Evolutionary conservation across 1,284 basidiomycete species (phyloP), one percentile per base, ranked within the genome.

Genomic region (Trichosporon ovoides): DNA sequence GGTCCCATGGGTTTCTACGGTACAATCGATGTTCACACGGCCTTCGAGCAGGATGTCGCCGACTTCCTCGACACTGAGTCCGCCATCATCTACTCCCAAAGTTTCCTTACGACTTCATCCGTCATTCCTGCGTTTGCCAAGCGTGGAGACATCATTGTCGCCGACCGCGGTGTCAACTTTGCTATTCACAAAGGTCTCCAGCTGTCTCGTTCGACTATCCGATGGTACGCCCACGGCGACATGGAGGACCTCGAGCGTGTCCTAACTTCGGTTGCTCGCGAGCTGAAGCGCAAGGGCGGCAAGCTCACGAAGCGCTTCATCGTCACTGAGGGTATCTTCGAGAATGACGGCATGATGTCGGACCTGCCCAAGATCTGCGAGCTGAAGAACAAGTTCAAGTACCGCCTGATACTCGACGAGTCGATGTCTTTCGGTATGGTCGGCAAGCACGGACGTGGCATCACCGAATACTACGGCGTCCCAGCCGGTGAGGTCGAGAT

Each of bases 1-100:
- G 94, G 95, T 14, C 96, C 96, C 37, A 88, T 94, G 33, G 93
- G 94, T 9, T 99, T 99, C 80, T 98, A 98, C 77, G 96, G 96
- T 20, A 96, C 89, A 10, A 84, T 97, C 60, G 95, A 98, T 67
- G 91, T 96, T 9, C 95, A 98, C 73, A 86, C 90, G 72, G 82
- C 88, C 51, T 81, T 97, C 61, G 96, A 98, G 78, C 82, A 84
- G 49, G 86, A 94, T 61, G 86, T 99, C 56, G 89, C 94, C 10
- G 84, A 88, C 50, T 98, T 98, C 77, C 80, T 98, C 40, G 90
- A 91, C 16, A 87, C 89, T 3, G 91, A 97, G 73, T 82, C 86
- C 1, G 81, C 88, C 37, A 98, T 98, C 74, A 83, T 98, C 65
- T 98, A 98, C 78, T 87, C 93, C 3, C 96, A 98, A 78, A 88